phyloP scores from a whole-genome alignment of 495 filamentous ascomycete genomes.

The Baudoinia panamericana region DNA sequence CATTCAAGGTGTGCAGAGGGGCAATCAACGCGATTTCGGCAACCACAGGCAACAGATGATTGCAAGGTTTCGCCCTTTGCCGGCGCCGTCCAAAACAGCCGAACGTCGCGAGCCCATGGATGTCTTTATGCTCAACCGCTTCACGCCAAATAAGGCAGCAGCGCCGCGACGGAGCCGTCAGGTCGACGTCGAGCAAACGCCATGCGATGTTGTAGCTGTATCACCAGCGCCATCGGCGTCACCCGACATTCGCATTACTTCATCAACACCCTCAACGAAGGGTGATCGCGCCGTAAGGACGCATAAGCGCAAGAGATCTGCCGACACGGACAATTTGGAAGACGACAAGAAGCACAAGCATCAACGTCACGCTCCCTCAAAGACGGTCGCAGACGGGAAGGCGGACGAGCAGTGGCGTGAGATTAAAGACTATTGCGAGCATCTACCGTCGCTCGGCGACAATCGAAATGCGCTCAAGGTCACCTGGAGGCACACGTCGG shows the following conservation, averaged over 20 bases:
- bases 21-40: no score
- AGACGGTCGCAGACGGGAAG: conserved; percentile 44
- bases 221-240: conserved; percentile 1
- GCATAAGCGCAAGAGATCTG: no score
- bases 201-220: background rate
- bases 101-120: no score
- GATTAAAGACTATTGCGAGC: conserved; percentile 58
- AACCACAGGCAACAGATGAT: no score
- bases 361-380: conserved; percentile 22
- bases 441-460: conserved; percentile 39
- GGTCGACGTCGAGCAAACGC: background rate
- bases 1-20: no score
- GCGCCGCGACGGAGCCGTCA: background rate
- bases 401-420: conserved; percentile 68
- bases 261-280: background rate
- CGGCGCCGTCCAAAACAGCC: no score
- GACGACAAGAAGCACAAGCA: conserved; percentile 19
- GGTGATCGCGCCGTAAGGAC: background rate
- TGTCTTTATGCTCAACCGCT: no score
- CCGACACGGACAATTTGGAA: no score
- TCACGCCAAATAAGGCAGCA: background rate
- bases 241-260: conserved; percentile 5
- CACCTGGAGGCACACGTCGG: conserved; percentile 54
- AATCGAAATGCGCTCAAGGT: conserved; percentile 53
- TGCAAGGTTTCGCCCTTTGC: no score